Conservation (phyloP, 176 grass and related monocot species). For the sorghum (Sorghum bicolor) region Sorghum_bicolor_NCBIv3 NC_012870.2:3218001-3218500, state of each 20-base stretch:
- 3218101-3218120: slow-evolving; percentile 18
- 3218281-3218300: slow-evolving; percentile 2
- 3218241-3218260: background rate
- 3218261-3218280: background rate
- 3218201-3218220: background rate
- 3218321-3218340: slow-evolving; percentile 19
- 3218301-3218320: background rate
- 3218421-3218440: background rate
- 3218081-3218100: slow-evolving; percentile 8
- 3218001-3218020: background rate
- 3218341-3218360: background rate
- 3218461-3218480: slow-evolving; percentile 28
- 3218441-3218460: background rate
- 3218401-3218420: slow-evolving; percentile 8
- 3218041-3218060: background rate
- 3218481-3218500: slow-evolving; percentile 8
- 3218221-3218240: background rate
- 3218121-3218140: slow-evolving; percentile 30
- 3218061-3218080: background rate
- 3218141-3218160: slow-evolving; percentile 27
- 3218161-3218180: slow-evolving; percentile 24
- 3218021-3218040: background rate
- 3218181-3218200: background rate
- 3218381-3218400: slow-evolving; percentile 22
- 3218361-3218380: slow-evolving; percentile 15